These are phyloP conservation scores for Helianthus tuberosus DNA, from an alignment of 129 eudicot genomes.

Conservation along the genomic window DNA sequence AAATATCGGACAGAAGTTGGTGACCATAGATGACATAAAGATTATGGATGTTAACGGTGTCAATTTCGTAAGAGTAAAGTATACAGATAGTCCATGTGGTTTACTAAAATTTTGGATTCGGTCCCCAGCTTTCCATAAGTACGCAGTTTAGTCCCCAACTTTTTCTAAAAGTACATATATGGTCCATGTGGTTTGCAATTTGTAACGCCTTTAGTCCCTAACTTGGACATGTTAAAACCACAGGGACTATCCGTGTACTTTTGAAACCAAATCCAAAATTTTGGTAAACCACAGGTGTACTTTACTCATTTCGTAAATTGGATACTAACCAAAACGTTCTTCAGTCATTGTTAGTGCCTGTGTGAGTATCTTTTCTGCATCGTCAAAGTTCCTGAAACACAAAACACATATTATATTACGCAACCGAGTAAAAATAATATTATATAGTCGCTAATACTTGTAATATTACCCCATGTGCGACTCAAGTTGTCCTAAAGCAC, in stretches of 20 bases:
- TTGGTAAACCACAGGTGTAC: too few species aligned
- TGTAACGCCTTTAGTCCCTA: too few species aligned
- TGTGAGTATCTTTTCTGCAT: slow-evolving; percentile 79
- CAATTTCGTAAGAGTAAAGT: neutral
- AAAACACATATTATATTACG: neutral
- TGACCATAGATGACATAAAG: neutral
- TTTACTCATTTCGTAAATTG: too few species aligned
- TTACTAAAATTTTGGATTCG: too few species aligned
- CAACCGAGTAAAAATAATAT: neutral
- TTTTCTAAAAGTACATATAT: too few species aligned
- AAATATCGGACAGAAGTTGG: slow-evolving; percentile 8
- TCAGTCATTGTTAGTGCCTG: slow-evolving; percentile 70
- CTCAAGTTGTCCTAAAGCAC: slow-evolving; percentile 95
- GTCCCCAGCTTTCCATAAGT: too few species aligned
- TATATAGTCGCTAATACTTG: slow-evolving; percentile 1
- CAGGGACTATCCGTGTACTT: too few species aligned
- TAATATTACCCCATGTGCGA: slow-evolving; percentile 72
- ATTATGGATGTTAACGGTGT: neutral
- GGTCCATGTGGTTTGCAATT: too few species aligned
- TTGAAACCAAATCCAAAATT: too few species aligned
- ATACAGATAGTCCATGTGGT: too few species aligned
- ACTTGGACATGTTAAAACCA: too few species aligned
- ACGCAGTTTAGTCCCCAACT: too few species aligned
- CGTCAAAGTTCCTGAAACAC: slow-evolving; percentile 63
- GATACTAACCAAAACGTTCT: slow-evolving; percentile 71